Base-by-base conservation (phyloP, 2,329 filamentous ascomycete species). In the Microsporum canis region DNA sequence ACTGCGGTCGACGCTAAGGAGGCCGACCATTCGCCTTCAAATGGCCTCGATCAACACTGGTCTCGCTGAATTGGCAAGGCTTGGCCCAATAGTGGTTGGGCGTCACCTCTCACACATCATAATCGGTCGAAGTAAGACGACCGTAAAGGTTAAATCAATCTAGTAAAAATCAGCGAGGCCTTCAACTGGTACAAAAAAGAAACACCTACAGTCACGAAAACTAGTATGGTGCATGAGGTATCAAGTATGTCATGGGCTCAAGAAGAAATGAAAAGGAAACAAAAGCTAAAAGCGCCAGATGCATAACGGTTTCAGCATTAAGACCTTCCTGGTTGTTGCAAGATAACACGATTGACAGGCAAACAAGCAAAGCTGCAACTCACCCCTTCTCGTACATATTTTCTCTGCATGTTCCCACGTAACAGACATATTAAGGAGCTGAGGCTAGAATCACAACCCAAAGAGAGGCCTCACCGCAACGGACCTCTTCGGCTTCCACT, bases 61-160 rank as follows among this genome's bases (percentile, higher is more conserved):
- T 17, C 39, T 33, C 34, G 57, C 41, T 59, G 57, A 33, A 47
- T 59, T 59, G 57, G 31, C 34, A 59, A 59, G 57, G 17, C 57
- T 59, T 59, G 57, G 57, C 39, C 57, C 57, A 59, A 59, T 59
- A 59, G 57, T 59, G 34, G 23, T 41, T 57, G 33, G 55, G 55
- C n/a, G 38, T 57, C 34, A 41, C 55, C 55, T 38, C 55, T 57
- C n/a, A 31, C n/a, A 31, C 29, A 53, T 4, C 5, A 31, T 33
- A 33, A 34, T n/a, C 27, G 12, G 27, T 53, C 55, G 23, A 41
- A 27, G n/a, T 12, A 57, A 38, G 17, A 23, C 14, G 33, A 57
- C 17, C 55, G 38, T n/a, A 29, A 57, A 57, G 34, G 55, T 33
- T 39, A 57, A 39, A 57, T 57, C 55, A 41, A 57, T 57, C 55